phyloP scores from a whole-genome alignment of 1,284 basidiomycete species.

The Rhodotorula sp. region DNA sequence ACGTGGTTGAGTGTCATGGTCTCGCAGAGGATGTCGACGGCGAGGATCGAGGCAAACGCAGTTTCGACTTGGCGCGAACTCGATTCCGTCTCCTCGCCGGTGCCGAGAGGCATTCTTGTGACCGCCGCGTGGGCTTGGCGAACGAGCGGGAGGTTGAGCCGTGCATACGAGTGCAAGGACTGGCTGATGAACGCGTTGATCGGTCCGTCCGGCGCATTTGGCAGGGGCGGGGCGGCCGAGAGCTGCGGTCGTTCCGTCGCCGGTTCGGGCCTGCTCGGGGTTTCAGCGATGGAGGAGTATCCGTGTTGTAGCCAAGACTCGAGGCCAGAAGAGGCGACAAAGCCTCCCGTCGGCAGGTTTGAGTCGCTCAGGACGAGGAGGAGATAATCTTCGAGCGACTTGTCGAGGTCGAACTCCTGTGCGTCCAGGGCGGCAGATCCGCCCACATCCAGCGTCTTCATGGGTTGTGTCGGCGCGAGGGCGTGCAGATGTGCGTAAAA shows the following conservation, averaged over 20 bases:
- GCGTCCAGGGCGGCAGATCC: neutral
- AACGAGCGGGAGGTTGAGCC: slow-evolving; percentile 72
- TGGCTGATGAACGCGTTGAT: slow-evolving; percentile 66
- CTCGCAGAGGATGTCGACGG: slow-evolving; percentile 77
- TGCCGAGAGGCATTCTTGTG: neutral
- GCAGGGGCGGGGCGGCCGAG: neutral
- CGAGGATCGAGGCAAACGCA: slow-evolving; percentile 54
- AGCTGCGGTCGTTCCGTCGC: neutral
- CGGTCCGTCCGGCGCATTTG: slow-evolving; percentile 41
- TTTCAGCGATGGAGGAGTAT: slow-evolving; percentile 56
- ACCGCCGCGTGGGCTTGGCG: slow-evolving; percentile 60
- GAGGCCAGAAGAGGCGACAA: slow-evolving; percentile 87
- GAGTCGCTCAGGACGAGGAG: slow-evolving; percentile 36
- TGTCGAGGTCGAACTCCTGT: neutral
- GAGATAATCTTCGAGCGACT: slow-evolving; percentile 30
- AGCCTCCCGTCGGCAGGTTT: slow-evolving; percentile 83
- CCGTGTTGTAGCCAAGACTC: slow-evolving; percentile 89
- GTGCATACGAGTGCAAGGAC: slow-evolving; percentile 71
- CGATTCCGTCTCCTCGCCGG: neutral
- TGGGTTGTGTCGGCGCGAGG: neutral
- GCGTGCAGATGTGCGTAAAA: neutral
- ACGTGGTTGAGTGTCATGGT: slow-evolving; percentile 86
- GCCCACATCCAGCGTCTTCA: neutral
- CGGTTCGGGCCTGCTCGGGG: neutral
- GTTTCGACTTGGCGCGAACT: slow-evolving; percentile 2